These are phyloP conservation scores for Ostreobium quekettii DNA, from an alignment of 139 green algal species.

Conservation along the genomic window DNA sequence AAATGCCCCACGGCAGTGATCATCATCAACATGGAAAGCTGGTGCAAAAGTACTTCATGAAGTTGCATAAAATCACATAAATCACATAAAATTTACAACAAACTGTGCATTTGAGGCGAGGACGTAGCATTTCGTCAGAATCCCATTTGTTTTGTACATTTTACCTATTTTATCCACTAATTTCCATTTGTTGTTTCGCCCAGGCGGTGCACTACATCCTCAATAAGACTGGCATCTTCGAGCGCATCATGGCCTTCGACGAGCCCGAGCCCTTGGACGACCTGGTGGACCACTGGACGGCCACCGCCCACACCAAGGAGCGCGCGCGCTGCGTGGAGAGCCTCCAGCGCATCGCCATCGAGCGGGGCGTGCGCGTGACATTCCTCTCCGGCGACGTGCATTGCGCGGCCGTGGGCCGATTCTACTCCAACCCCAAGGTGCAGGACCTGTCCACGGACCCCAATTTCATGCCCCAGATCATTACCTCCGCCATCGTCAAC, in stretches of 20 bases:
- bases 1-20: too few species aligned
- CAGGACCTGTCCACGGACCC: slow-evolving; percentile 20
- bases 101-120: too few species aligned
- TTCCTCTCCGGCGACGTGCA: slow-evolving; percentile 49
- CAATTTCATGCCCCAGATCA: slow-evolving; percentile 40
- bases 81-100: too few species aligned
- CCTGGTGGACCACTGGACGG: slow-evolving; percentile 54
- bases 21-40: too few species aligned
- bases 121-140: too few species aligned
- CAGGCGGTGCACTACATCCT: slow-evolving; percentile 26
- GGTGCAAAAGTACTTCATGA: too few species aligned
- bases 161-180: too few species aligned
- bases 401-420: slow-evolving; percentile 29
- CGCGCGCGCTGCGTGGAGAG: slow-evolving; percentile 25
- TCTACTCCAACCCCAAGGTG: slow-evolving; percentile 2
- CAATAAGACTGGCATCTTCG: slow-evolving; percentile 30
- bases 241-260: slow-evolving; percentile 20
- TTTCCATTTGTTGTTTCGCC: too few species aligned
- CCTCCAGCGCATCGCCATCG: slow-evolving; percentile 26
- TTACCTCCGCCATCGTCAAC: slow-evolving; percentile 46
- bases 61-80: too few species aligned
- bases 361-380: slow-evolving; percentile 34
- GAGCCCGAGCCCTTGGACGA: slow-evolving; percentile 55
- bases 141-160: too few species aligned
- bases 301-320: slow-evolving; percentile 28